These are phyloP conservation scores for Leucosporidium yakuticum DNA, from an alignment of 768 basidiomycete species.

Conservation along the genomic window DNA sequence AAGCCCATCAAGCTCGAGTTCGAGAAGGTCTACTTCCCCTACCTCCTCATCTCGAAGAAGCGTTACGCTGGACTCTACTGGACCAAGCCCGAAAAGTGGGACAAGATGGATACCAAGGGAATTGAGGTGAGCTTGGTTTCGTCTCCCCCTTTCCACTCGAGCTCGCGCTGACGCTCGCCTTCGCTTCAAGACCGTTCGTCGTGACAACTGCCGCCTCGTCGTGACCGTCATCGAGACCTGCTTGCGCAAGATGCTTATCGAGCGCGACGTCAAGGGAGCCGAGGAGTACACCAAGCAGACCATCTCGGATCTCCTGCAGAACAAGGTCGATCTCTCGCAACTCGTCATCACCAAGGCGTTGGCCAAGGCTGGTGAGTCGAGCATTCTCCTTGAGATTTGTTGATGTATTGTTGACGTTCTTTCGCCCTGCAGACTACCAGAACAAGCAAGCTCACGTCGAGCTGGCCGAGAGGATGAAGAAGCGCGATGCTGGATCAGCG, in stretches of 20 bases:
- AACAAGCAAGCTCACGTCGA: constrained; percentile 96
- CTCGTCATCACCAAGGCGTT: constrained; percentile 97
- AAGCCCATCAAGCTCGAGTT: constrained; percentile 98
- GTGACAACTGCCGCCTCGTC: constrained; percentile 97
- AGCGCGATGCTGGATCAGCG: constrained; percentile 94
- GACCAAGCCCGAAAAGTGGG: constrained; percentile 90
- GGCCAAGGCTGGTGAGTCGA: constrained; percentile 66
- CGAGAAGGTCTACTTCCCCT: constrained; percentile 98
- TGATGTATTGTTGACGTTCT: neutral
- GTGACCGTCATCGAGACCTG: constrained; percentile 98
- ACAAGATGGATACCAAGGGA: constrained; percentile 99
- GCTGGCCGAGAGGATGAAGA: constrained; percentile 88
- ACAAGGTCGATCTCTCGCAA: constrained; percentile 98
- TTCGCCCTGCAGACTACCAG: constrained; percentile 61
- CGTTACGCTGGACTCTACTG: constrained; percentile 97
- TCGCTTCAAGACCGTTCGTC: constrained; percentile 72
- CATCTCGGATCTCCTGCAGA: constrained; percentile 89
- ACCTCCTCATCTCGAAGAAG: constrained; percentile 96
- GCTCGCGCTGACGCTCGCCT: neutral
- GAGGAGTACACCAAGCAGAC: constrained; percentile 93
- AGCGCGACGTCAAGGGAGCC: constrained; percentile 86
- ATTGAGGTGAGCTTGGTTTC: constrained; percentile 65
- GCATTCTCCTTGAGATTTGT: too few species aligned
- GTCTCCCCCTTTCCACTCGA: neutral
- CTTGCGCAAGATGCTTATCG: constrained; percentile 93